Evolutionary conservation across 2,329 filamentous ascomycete species (phyloP), one percentile per base, ranked within the genome.

Genomic region (Nigrospora oryzae): DNA sequence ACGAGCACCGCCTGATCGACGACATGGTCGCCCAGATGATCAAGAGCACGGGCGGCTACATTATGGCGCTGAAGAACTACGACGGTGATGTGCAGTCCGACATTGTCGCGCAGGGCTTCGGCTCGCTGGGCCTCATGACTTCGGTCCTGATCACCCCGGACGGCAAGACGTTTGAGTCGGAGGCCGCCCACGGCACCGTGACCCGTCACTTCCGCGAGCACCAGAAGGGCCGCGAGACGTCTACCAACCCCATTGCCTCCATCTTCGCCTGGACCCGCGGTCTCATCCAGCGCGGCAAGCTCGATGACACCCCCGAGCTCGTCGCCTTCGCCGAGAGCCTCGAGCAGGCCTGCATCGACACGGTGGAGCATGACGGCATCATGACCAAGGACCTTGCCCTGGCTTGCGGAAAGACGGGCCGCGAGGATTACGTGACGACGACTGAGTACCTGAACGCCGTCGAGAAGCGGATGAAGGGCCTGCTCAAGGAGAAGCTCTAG

Each of bases 21-120:
- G 93, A 98, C 72, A 97, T 98, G 93, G 93, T 98, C 53, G 93
- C 93, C 41, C 93, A 98, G 79, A 98, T 98, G 93, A 86, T 98
- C 77, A 98, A 98, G 86, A 93, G 86, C 71, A 81, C 84, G 60
- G 93, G 93, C 57, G 93, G 93, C 52, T 96, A 93, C 71, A 81
- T 97, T 65, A 96, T 97, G 77, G 93, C 93, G 51, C 81, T 97
- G 67, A 98, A 98, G 84, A 97, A 97, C 82, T 96, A 97, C 74
- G 93, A 97, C 61, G 93, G 93, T 68, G 93, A 98, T 61, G 93
- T 98, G 52, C 93, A 97, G 74, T 96, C 90, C 65, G 93, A 98
- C 66, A 91, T 97, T 59, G 88, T 98, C 51, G 93, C 93, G 48
- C 93, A 98, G 72, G 93, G 93, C 55, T 98, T 97, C 70, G 93